Evolutionary conservation across 768 basidiomycete species (phyloP).

Genomic region (Lactarius hengduanensis): DNA sequence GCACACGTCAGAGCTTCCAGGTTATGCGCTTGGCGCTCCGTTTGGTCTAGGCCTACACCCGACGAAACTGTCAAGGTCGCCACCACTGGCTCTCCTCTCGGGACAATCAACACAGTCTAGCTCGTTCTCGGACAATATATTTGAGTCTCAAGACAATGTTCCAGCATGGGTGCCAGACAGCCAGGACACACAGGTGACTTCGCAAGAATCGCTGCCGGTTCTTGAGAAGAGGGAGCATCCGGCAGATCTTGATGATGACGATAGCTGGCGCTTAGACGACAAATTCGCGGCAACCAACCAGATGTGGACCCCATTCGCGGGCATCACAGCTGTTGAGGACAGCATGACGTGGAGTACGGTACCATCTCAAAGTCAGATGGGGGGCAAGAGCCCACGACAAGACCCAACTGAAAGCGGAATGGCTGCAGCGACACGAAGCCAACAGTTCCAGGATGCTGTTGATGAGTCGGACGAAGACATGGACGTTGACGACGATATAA

Average conservation of each 20-base stretch:
- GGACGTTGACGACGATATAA: constrained; percentile 40
- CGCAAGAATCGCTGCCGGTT: constrained; percentile 27
- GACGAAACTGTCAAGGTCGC: constrained; percentile 25
- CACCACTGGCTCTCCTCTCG: constrained; percentile 37
- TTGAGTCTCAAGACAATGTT: constrained; percentile 46
- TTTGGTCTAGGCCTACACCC: constrained; percentile 45
- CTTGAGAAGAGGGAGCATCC: constrained; percentile 31
- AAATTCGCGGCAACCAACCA: constrained; percentile 52
- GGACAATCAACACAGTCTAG: constrained; percentile 57
- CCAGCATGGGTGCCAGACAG: constrained; percentile 58
- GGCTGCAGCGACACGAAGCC: neutral
- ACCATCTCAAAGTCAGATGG: constrained; percentile 56
- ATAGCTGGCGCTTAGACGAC: constrained; percentile 76
- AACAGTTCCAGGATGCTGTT: constrained; percentile 14
- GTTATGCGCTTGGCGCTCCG: constrained; percentile 44
- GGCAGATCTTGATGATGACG: constrained; percentile 54
- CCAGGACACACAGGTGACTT: constrained; percentile 58
- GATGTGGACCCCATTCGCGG: constrained; percentile 60
- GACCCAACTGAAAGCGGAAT: constrained; percentile 23
- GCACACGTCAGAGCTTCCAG: constrained; percentile 37
- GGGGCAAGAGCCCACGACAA: constrained; percentile 18
- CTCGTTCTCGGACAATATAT: constrained; percentile 48
- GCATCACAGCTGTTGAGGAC: constrained; percentile 49
- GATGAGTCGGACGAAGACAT: constrained; percentile 35
- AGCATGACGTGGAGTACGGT: constrained; percentile 75